phyloP scores from a whole-genome alignment of 2,329 filamentous ascomycete genomes.

The Pyricularia grisea region DNA sequence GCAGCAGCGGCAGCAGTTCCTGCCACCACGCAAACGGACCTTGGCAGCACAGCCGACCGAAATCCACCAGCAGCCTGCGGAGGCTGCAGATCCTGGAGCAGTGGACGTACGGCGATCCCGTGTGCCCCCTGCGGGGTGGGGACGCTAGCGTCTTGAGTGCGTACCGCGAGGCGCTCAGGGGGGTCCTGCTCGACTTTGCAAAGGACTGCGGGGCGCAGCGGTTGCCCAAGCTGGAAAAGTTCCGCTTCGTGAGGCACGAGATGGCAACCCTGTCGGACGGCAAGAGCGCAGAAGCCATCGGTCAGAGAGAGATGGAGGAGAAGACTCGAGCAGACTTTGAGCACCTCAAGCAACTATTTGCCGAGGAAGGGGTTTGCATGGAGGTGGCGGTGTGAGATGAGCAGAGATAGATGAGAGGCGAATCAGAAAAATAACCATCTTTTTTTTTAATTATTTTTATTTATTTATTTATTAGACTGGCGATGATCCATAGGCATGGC shows the following conservation, averaged over 20 bases:
- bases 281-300: not conserved
- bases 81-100: not conserved
- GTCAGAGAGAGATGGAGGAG: not conserved
- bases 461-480: not conserved
- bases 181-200: not conserved
- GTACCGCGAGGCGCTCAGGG: not conserved
- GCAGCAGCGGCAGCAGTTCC: not conserved
- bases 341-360: not conserved
- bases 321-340: not conserved
- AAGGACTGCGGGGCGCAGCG: not conserved
- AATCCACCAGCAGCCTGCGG: not conserved
- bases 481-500: not conserved
- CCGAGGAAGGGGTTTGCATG: not conserved
- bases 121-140: not conserved
- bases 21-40: not conserved
- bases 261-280: not conserved
- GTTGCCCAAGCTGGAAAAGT: not conserved
- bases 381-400: not conserved
- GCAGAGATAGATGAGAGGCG: too few relatives aligned
- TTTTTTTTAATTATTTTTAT: not conserved
- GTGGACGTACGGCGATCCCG: slow-evolving; percentile 3
- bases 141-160: not conserved
- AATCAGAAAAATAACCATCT: not conserved
- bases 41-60: not conserved
- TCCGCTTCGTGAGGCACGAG: not conserved